A percentile compares a stretch with the other conserved stretches of the same genome.
Evolutionary conservation across 83 land plant species (phyloP).

Genomic region (Isoetes engelmannii): DNA sequence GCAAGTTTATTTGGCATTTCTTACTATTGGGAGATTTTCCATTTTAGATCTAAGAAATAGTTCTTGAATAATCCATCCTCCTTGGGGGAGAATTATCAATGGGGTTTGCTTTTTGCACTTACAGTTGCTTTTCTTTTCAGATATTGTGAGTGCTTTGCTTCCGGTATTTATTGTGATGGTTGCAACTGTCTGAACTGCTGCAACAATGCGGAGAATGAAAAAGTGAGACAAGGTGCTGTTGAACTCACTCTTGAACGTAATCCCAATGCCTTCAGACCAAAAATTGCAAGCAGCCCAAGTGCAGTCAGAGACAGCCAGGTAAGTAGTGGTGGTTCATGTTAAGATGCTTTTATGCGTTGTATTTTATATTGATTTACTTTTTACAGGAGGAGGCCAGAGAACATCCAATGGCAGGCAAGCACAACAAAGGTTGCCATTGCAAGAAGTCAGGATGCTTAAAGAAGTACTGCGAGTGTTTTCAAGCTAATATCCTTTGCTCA

Average conservation of each 20-base stretch:
- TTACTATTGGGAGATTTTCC: too few species aligned
- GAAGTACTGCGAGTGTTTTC: constrained; percentile 98
- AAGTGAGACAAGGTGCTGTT: constrained; percentile 79
- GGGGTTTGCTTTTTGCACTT: too few species aligned
- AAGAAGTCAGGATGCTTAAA: constrained; percentile 97
- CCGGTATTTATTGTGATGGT: constrained; percentile 95
- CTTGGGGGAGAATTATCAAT: too few species aligned
- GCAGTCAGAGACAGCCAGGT: constrained; percentile 57
- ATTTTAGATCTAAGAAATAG: too few species aligned
- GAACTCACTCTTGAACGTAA: constrained; percentile 92
- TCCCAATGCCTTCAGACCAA: constrained; percentile 95
- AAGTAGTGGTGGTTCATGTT: constrained; percentile 3
- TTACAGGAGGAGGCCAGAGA: constrained; percentile 80
- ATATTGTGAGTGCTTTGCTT: constrained; percentile 98
- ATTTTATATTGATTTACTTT: background rate
- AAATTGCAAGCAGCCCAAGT: constrained; percentile 90
- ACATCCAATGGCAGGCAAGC: constrained; percentile 58
- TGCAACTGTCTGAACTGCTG: constrained; percentile 92
- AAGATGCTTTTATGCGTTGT: background rate
- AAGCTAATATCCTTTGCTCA: constrained; percentile 95
- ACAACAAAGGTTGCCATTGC: constrained; percentile 98
- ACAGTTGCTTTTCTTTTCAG: constrained; percentile 34
- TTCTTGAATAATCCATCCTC: too few species aligned
- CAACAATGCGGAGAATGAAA: constrained; percentile 89
- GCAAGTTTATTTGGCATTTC: too few species aligned